Conservation (phyloP, 169 alveolate species). For the Cystoisospora suis region DNA sequence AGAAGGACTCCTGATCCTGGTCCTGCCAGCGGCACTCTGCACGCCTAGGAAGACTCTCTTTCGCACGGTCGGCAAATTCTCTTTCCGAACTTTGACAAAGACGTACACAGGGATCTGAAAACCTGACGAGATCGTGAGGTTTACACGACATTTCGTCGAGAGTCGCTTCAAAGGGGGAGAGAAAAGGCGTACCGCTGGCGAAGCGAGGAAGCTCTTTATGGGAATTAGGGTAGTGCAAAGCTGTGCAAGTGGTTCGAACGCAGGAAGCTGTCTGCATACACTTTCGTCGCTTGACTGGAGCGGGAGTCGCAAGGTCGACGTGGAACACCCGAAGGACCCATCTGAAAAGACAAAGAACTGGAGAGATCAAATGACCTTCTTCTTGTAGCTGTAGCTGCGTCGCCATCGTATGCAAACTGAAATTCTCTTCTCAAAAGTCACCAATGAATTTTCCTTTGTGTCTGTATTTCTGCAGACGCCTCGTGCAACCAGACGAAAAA, state of each 20-base stretch:
- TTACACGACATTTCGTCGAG: conserved; percentile 32
- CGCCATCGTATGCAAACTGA: too few species aligned
- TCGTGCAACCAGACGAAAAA: too few species aligned
- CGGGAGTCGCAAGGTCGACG: too few species aligned
- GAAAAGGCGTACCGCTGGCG: background rate
- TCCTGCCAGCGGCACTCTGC: background rate
- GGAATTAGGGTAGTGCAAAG: conserved; percentile 1
- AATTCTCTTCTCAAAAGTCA: too few species aligned
- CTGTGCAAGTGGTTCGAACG: background rate
- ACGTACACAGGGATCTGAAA: conserved; percentile 4
- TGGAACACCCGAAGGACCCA: too few species aligned
- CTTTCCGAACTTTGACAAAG: background rate
- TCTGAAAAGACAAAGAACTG: too few species aligned
- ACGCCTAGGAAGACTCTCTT: conserved; percentile 6
- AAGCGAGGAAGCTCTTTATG: background rate
- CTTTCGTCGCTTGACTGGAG: too few species aligned
- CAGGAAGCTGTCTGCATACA: too few species aligned
- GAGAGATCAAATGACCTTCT: too few species aligned
- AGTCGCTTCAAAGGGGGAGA: background rate
- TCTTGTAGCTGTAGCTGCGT: too few species aligned
- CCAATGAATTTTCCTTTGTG: too few species aligned
- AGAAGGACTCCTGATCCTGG: background rate
- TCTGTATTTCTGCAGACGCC: too few species aligned
- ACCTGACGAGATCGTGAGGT: background rate
- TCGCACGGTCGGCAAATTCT: conserved; percentile 34